Base-by-base conservation (phyloP, 2,329 filamentous ascomycete species). In the Neofusicoccum sp. region DNA sequence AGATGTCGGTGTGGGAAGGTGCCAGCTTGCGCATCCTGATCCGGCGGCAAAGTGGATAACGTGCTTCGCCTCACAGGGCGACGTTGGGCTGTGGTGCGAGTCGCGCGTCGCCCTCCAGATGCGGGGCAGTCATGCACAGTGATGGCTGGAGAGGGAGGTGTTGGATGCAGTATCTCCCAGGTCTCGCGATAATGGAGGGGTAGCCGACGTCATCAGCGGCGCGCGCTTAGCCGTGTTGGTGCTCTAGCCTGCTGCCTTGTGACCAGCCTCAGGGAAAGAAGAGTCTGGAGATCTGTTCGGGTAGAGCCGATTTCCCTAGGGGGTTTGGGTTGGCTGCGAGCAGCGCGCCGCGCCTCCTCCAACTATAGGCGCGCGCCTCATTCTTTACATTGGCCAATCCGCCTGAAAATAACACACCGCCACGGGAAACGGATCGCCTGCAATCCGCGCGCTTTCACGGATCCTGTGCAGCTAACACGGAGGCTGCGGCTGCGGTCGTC, bases 261-360 rank as follows among this genome's bases (percentile, higher is more conserved):
- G 56, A 60, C 56, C 56, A 61, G 54, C 54, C 54, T 58, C 41
- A 58, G 31, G 37, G 45, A 43, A 58, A 56, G 49, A 47, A 45
- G 28, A 44, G 49, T 47, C 49, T 56, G 60, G 60, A 56, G 60
- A 62, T 47, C 31, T 31, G 22, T 37, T 62, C 60, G 60, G 60
- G 60, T 62, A 54, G 49, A 62, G 60, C 60, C 60, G 60, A 62
- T 29, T 62, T 14, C 29, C 7, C 58, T 52, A 44, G 59, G 58
- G 58, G 58, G 22, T 33, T 61, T 44, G 45, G 31, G 44, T 52
- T 47, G 39, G 47, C 45, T 45, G 39, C 16, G 43, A 43, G 33
- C 44, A 22, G 14, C 28, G 36, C 44, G n/a, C 43, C 58, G 34
- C 29, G 33, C 37, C 47, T 36, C 16, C 9, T 12, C 44, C 12